Base-by-base conservation (phyloP, 345 rosid genomes). In the Salix caprea region DNA sequence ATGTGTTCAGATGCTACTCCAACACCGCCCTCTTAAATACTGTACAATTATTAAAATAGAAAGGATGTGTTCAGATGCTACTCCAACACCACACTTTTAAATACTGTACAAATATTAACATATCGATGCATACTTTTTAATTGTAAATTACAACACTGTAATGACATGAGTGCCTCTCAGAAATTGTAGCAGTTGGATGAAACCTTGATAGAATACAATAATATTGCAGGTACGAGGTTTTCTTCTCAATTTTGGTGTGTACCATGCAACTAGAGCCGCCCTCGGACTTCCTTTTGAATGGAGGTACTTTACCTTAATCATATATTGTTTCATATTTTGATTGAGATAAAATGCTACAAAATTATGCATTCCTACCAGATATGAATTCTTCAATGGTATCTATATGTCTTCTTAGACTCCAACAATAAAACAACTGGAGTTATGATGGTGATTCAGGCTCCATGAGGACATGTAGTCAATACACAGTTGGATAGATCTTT, bases 161-260 rank as follows among this genome's bases (percentile, higher is more conserved):
- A 46, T 46, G 50, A 14, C 50, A 19, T 61, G 23, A 56, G 65
- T 48, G 77, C 42, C 77, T 68, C 13, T 7, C 23, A 44, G 40
- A 65, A 74, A 44, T 37, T 72, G 7, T 73, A 37, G 19, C 78
- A 37, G 64, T 62, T 39, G 65, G 70, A 30, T 7, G 50, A 76
- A 74, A 64, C n/a, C 26, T 36, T 79, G 65, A 74, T 65, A 15
- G 8, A 70, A 67, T 24, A 24, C 60, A 68, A 50, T 69, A 32
- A 42, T 69, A 32, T 68, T 85, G 75, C 88, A 93, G 99, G 99
- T 95, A 56, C 85, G 97, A 26, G 99, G 99, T 42, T 93, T 95
- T 81, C 97, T 95, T 88, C 96, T 95, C 73, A 95, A 93, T 81
- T 93, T 93, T 81, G 97, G 97, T 74, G 99, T 95, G 56, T 91